These are phyloP conservation scores for Cardamine occulta DNA, from an alignment of 345 rosid genomes.

Conservation along the genomic window DNA sequence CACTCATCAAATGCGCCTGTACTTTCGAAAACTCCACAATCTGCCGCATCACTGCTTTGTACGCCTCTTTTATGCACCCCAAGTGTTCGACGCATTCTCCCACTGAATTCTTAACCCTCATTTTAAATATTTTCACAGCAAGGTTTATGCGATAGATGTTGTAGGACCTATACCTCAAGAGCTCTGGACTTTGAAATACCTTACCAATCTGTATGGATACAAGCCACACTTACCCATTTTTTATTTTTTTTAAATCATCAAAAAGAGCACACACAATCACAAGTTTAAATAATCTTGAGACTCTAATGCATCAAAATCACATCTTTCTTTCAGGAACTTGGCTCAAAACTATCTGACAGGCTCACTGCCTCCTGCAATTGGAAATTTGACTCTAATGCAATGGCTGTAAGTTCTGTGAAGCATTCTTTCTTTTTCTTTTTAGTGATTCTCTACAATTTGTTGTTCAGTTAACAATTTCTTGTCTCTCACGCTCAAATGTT, in stretches of 20 bases:
- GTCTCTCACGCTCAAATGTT: not conserved
- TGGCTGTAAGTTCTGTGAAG: constrained; percentile 52
- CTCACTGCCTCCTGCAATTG: constrained; percentile 40
- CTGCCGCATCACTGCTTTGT: constrained; percentile 46
- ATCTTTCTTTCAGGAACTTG: constrained; percentile 39
- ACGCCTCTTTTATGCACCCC: constrained; percentile 14
- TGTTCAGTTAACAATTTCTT: not conserved
- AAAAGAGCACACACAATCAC: constrained; percentile 4
- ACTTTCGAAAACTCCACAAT: constrained; percentile 31
- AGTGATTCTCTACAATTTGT: not conserved
- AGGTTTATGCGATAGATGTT: constrained; percentile 36
- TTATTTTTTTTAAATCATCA: not conserved
- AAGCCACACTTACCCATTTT: not conserved
- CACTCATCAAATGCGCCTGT: constrained; percentile 63
- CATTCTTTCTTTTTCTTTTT: not conserved
- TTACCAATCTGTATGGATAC: constrained; percentile 37
- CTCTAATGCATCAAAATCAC: not conserved
- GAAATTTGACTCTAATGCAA: constrained; percentile 49
- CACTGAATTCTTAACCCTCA: not conserved
- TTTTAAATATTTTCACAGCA: constrained; percentile 23
- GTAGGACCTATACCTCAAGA: constrained; percentile 40
- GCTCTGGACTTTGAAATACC: constrained; percentile 47
- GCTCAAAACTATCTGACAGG: constrained; percentile 42
- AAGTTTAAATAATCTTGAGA: not conserved
- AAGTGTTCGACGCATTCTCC: constrained; percentile 4